Percentiles rank a stretch among this genome's conserved stretches.
These are phyloP conservation scores for Eucalyptus marginata DNA, from an alignment of 345 rosid species.

Conservation along the genomic window DNA sequence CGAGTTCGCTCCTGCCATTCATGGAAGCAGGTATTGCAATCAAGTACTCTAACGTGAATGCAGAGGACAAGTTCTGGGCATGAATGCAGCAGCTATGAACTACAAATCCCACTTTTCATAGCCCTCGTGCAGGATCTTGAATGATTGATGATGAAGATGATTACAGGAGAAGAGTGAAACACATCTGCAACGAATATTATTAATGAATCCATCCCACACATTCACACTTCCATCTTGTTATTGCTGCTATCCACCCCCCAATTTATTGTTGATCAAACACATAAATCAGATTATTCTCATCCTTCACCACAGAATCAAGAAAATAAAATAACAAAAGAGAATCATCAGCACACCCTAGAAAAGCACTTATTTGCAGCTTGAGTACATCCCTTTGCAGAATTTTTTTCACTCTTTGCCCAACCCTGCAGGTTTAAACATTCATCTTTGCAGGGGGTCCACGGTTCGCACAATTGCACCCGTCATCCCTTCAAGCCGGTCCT, in stretches of 20 bases:
- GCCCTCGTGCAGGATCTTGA: background rate
- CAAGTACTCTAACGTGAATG: background rate
- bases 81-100: background rate
- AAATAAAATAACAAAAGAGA: background rate
- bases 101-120: background rate
- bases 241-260: background rate
- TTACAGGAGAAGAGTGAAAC: background rate
- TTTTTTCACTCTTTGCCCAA: background rate
- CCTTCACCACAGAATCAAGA: background rate
- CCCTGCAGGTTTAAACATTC: constrained; percentile 6
- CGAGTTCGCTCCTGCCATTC: background rate
- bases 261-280: background rate
- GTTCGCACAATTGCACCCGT: constrained; percentile 80
- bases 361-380: background rate
- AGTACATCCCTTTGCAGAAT: background rate
- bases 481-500: constrained; percentile 86
- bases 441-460: constrained; percentile 89
- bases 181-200: background rate
- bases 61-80: background rate
- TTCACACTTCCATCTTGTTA: background rate
- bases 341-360: background rate
- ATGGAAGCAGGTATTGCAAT: background rate
- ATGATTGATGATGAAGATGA: background rate
- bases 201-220: background rate
- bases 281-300: background rate